Conservation (phyloP, 169 alveolate genomes). For the Cyclospora cayetanensis region DNA sequence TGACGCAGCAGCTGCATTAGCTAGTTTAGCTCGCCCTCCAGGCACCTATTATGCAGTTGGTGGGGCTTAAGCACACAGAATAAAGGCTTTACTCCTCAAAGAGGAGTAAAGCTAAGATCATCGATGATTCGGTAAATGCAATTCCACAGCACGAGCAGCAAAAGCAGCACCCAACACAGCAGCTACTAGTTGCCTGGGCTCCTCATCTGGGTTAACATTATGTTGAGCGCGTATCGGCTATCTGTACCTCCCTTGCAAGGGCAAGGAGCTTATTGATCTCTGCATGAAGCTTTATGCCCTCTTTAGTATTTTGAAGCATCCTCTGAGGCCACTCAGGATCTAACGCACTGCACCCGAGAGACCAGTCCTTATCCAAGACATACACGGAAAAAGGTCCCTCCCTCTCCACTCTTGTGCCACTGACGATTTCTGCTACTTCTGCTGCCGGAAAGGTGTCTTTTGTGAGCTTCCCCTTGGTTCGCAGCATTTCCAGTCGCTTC, state of each 20-base stretch:
- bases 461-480: neutral
- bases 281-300: constrained; percentile 12
- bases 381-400: constrained; percentile 41
- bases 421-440: neutral
- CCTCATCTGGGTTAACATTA: too few species aligned
- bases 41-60: too few species aligned
- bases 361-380: constrained; percentile 35
- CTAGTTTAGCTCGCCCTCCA: too few species aligned
- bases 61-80: too few species aligned
- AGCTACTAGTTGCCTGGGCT: too few species aligned
- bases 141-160: too few species aligned
- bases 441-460: constrained; percentile 36
- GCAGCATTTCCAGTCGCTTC: neutral
- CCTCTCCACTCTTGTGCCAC: constrained; percentile 7
- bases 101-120: too few species aligned
- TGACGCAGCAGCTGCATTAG: too few species aligned
- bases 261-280: constrained; percentile 35
- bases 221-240: neutral
- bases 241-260: neutral
- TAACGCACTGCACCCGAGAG: constrained; percentile 28
- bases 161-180: too few species aligned
- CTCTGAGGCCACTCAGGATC: constrained; percentile 39
- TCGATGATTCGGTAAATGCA: too few species aligned
- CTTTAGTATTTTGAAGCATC: constrained; percentile 43
- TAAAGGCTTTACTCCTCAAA: too few species aligned